Evolutionary conservation across 139 green algal species (phyloP).

Genomic region (Prasinococcaceae sp.): DNA sequence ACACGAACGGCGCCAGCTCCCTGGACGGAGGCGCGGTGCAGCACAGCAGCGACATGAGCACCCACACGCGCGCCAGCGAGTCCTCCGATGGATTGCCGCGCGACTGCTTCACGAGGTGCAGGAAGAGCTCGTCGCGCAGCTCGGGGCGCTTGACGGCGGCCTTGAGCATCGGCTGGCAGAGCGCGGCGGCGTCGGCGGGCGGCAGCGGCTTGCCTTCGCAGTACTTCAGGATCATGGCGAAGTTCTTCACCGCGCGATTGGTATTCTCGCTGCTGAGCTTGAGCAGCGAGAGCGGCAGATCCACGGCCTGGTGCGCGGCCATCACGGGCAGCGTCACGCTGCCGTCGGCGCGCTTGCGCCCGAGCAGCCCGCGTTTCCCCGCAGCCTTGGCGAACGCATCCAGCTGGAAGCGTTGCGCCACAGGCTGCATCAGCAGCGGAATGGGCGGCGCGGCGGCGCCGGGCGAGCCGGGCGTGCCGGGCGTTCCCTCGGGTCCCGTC

Average conservation of each 20-base stretch:
- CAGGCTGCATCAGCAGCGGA: too few relatives aligned
- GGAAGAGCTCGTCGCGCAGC: slow-evolving; percentile 82
- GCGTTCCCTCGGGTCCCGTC: too few relatives aligned
- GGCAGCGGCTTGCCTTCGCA: slow-evolving; percentile 25
- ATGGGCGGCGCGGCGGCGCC: too few relatives aligned
- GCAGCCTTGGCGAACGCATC: too few relatives aligned
- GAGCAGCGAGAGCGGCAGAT: slow-evolving; percentile 67
- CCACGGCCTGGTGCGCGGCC: too few relatives aligned
- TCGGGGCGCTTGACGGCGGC: slow-evolving; percentile 70
- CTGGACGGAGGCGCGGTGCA: slow-evolving; percentile 65
- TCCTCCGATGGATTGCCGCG: slow-evolving; percentile 44
- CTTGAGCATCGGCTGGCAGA: too few relatives aligned
- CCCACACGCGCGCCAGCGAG: slow-evolving; percentile 48
- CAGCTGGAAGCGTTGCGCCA: too few relatives aligned
- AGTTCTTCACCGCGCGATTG: slow-evolving; percentile 73
- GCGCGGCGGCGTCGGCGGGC: too few relatives aligned
- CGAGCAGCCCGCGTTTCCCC: too few relatives aligned
- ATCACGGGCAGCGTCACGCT: too few relatives aligned
- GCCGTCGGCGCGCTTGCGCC: too few relatives aligned
- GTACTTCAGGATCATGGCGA: slow-evolving; percentile 56
- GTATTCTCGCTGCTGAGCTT: slow-evolving; percentile 59
- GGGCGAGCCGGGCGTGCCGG: too few relatives aligned
- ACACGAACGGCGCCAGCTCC: slow-evolving; percentile 60
- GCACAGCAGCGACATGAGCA: slow-evolving; percentile 72
- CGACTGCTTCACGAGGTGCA: slow-evolving; percentile 82